These are phyloP conservation scores for Dianthus caryophyllus DNA, from an alignment of 148 eudicot genomes.

Conservation along the genomic window DNA sequence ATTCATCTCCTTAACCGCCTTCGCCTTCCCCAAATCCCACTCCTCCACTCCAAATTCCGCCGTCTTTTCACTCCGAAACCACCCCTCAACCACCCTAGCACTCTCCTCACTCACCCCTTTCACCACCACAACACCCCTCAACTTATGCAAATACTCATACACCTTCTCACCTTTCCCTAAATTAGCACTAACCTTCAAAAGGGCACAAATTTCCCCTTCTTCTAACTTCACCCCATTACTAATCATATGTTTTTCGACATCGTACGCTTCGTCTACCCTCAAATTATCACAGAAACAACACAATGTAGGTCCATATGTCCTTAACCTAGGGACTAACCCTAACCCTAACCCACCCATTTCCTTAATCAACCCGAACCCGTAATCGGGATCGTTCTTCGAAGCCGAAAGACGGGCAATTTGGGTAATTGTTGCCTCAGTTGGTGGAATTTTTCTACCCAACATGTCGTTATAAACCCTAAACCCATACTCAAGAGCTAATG, in stretches of 20 bases:
- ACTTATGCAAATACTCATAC: slow-evolving; percentile 79
- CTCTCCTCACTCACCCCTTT: slow-evolving; percentile 55
- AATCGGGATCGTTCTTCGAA: slow-evolving; percentile 54
- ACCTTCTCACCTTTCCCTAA: slow-evolving; percentile 50
- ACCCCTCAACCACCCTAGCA: slow-evolving; percentile 42
- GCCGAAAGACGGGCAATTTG: slow-evolving; percentile 62
- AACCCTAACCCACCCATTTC: slow-evolving; percentile 27
- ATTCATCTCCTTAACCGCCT: slow-evolving; percentile 43
- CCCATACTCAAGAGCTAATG: slow-evolving; percentile 39
- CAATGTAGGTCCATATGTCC: slow-evolving; percentile 73
- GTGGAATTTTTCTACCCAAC: slow-evolving; percentile 37
- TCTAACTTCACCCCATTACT: slow-evolving; percentile 44
- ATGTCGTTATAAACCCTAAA: slow-evolving; percentile 48
- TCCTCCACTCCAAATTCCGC: slow-evolving; percentile 41
- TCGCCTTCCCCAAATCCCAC: slow-evolving; percentile 45
- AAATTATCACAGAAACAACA: slow-evolving; percentile 42
- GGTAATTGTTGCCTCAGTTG: slow-evolving; percentile 82
- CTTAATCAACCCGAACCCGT: slow-evolving; percentile 57
- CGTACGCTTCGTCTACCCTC: slow-evolving; percentile 62
- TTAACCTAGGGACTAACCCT: slow-evolving; percentile 45
- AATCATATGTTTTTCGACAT: slow-evolving; percentile 61
- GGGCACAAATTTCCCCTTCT: slow-evolving; percentile 55
- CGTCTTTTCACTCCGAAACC: slow-evolving; percentile 61
- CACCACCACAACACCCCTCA: slow-evolving; percentile 47
- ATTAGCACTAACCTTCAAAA: slow-evolving; percentile 67